Conservation (phyloP, 2,329 filamentous ascomycete species). For the Colletotrichum filicis region DNA sequence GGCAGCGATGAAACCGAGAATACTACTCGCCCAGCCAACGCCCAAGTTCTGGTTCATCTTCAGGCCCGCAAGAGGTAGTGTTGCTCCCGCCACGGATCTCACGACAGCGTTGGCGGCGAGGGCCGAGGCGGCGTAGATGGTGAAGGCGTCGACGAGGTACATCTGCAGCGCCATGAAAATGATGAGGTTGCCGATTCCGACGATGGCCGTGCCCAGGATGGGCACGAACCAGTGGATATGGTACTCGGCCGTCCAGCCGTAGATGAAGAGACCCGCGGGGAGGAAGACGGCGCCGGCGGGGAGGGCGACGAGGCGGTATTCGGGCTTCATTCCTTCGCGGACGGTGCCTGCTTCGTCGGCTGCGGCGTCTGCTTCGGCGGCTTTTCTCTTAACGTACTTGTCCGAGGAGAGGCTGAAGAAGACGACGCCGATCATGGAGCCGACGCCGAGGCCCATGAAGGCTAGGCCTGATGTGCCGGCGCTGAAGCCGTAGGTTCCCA, state of each 20-base stretch:
- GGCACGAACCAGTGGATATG: constrained; percentile 68
- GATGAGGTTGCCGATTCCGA: constrained; percentile 57
- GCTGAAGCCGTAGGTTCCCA: constrained; percentile 49
- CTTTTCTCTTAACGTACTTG: constrained; percentile 24
- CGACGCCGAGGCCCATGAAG: constrained; percentile 31
- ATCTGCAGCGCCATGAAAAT: constrained; percentile 66
- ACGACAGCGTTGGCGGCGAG: constrained; percentile 73
- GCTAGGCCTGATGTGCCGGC: constrained; percentile 38
- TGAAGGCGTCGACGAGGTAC: constrained; percentile 72
- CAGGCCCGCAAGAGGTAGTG: constrained; percentile 34
- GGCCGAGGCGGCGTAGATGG: constrained; percentile 58
- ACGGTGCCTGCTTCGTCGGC: constrained; percentile 4
- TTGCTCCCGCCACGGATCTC: constrained; percentile 52
- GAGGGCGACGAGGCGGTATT: constrained; percentile 36
- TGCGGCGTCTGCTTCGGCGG: constrained; percentile 21
- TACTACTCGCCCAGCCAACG: constrained; percentile 38
- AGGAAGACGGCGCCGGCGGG: constrained; percentile 18
- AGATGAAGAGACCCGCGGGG: constrained; percentile 40
- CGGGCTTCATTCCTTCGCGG: constrained; percentile 34
- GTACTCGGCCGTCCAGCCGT: constrained; percentile 54
- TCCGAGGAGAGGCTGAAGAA: constrained; percentile 31
- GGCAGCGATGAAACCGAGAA: constrained; percentile 53
- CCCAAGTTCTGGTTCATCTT: constrained; percentile 36
- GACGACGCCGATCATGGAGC: constrained; percentile 30
- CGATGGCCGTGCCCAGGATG: constrained; percentile 61